phyloP scores from a whole-genome alignment of 1,139 yeast species.

The Debaryomycetaceae sp. region DNA sequence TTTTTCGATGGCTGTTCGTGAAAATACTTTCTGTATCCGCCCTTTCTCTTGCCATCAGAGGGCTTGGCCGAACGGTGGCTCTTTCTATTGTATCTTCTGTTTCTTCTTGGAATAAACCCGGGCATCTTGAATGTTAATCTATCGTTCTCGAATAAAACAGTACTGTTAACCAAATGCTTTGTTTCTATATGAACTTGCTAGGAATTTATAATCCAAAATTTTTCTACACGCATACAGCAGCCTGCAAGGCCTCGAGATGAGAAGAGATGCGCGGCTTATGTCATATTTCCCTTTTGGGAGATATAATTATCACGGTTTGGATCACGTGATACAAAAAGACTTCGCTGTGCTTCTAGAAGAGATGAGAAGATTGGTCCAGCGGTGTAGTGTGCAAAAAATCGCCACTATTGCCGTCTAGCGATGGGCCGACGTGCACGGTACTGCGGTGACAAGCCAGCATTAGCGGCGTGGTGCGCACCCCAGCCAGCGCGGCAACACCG shows the following conservation, averaged over 20 bases:
- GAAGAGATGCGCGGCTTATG: constrained; percentile 7
- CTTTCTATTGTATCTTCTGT: constrained; percentile 10
- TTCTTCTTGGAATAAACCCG: constrained; percentile 9
- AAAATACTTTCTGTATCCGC: constrained; percentile 29
- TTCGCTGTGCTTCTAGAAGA: background rate
- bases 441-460: background rate
- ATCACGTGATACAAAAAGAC: background rate
- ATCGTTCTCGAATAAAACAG: background rate
- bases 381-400: background rate
- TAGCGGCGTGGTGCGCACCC: no score
- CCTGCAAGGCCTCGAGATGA: background rate
- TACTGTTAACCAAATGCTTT: no score
- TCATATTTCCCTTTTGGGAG: constrained; percentile 2
- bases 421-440: background rate
- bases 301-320: background rate
- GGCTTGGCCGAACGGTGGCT: constrained; percentile 17
- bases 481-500: no score
- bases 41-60: constrained; percentile 13
- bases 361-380: background rate
- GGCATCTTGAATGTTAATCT: constrained; percentile 6
- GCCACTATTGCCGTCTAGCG: background rate
- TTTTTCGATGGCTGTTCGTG: constrained; percentile 31
- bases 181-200: no score
- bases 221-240: background rate
- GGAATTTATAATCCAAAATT: background rate